Percentiles rank a stretch among this genome's conserved stretches.
phyloP scores from a whole-genome alignment of 176 grass and related monocot genomes.

The Eleusine indica region DNA sequence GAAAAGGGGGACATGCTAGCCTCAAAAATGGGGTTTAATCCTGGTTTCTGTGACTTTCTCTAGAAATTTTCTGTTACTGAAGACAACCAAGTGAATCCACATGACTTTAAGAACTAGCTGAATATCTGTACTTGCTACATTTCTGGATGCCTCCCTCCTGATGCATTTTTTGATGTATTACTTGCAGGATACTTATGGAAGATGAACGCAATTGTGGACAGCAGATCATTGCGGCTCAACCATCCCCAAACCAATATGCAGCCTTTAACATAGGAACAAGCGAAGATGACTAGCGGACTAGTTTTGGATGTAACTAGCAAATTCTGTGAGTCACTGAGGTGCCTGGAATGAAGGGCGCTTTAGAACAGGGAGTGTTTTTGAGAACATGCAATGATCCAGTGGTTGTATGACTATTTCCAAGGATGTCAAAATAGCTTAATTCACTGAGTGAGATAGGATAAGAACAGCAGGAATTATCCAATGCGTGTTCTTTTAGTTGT shows the following conservation, averaged over 20 bases:
- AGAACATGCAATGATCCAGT: constrained; percentile 4
- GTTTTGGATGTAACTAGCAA: constrained; percentile 46
- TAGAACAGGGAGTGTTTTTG: constrained; percentile 23
- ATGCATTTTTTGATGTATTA: constrained; percentile 35
- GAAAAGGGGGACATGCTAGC: background rate
- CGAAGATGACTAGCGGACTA: constrained; percentile 33
- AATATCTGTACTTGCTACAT: constrained; percentile 9
- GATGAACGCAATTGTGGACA: constrained; percentile 62
- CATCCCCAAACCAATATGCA: constrained; percentile 61
- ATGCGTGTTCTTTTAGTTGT: constrained; percentile 27
- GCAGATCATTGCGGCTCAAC: constrained; percentile 54
- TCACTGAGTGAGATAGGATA: background rate
- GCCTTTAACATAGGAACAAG: constrained; percentile 47
- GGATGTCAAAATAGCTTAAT: constrained; percentile 29
- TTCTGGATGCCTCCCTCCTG: constrained; percentile 23
- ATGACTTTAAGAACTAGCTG: constrained; percentile 14
- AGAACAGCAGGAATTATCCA: constrained; percentile 3
- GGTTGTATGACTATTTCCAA: constrained; percentile 18
- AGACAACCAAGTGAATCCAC: constrained; percentile 23
- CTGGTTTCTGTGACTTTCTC: constrained; percentile 18
- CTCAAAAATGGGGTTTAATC: constrained; percentile 7
- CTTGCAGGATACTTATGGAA: constrained; percentile 54
- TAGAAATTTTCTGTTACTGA: constrained; percentile 24
- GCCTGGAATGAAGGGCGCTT: constrained; percentile 23
- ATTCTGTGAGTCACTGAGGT: constrained; percentile 15